Conservation (phyloP, 1,284 basidiomycete genomes). For the Fomitopsis palustris region DNA sequence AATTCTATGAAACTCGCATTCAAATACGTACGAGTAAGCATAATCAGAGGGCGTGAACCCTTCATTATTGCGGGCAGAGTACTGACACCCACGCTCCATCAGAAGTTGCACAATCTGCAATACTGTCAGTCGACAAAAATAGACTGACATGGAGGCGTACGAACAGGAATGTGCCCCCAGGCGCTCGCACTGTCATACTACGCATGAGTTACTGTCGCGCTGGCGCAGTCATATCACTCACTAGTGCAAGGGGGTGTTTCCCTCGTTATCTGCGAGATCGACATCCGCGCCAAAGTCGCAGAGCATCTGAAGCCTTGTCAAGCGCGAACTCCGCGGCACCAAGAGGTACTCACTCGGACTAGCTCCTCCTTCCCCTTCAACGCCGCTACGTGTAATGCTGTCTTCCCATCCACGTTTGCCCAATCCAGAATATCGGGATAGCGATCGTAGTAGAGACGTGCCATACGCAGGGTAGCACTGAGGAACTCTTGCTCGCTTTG, state of each 20-base stretch:
- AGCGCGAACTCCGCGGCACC: slow-evolving; percentile 17
- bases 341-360: slow-evolving; percentile 58
- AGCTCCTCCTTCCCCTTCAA: slow-evolving; percentile 88
- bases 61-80: slow-evolving; percentile 79
- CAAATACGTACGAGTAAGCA: slow-evolving; percentile 74
- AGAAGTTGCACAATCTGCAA: slow-evolving; percentile 78
- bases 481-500: slow-evolving; percentile 57
- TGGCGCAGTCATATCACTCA: slow-evolving; percentile 37
- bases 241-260: slow-evolving; percentile 93
- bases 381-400: slow-evolving; percentile 85
- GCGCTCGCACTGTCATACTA: slow-evolving; percentile 63
- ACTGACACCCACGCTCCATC: slow-evolving; percentile 85
- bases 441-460: slow-evolving; percentile 74
- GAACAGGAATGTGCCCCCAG: slow-evolving; percentile 77
- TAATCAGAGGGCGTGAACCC: slow-evolving; percentile 92
- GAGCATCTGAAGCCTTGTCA: slow-evolving; percentile 51
- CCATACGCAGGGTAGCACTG: slow-evolving; percentile 75
- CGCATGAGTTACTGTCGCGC: slow-evolving; percentile 6
- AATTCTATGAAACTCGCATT: slow-evolving; percentile 10
- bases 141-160: slow-evolving; percentile 23
- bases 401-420: slow-evolving; percentile 86
- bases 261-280: slow-evolving; percentile 85
- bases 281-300: slow-evolving; percentile 87
- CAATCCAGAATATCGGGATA: slow-evolving; percentile 86
- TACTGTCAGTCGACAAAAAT: slow-evolving; percentile 18